Evolutionary conservation across 768 basidiomycete species (phyloP).

Genomic region (Russula emetica): DNA sequence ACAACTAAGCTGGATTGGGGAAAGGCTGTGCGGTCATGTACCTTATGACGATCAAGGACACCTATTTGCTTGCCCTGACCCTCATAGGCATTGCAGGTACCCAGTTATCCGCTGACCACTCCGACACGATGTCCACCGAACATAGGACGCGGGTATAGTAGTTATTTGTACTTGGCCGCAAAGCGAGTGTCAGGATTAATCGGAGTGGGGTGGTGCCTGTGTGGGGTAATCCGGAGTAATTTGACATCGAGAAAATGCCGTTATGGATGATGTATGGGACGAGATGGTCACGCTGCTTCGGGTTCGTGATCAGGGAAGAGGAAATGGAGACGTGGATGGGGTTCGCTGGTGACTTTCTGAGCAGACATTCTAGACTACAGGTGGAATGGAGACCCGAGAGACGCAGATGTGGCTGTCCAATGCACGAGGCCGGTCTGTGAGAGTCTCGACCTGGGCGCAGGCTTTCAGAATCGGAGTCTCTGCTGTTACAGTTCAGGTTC

Average conservation of each 20-base stretch:
- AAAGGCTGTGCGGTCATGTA: slow-evolving; percentile 3
- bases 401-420: neutral
- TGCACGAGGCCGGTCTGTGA: neutral
- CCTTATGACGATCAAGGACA: neutral
- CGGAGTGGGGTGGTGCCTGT: neutral
- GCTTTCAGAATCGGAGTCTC: neutral
- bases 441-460: neutral
- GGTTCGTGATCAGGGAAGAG: neutral
- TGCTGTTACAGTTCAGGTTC: too few relatives aligned
- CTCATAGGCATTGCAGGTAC: neutral
- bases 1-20: slow-evolving; percentile 12
- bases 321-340: neutral
- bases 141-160: neutral
- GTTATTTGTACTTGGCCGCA: neutral
- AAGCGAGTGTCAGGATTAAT: neutral
- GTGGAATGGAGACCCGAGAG: neutral
- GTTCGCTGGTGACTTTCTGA: neutral
- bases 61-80: neutral
- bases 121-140: neutral
- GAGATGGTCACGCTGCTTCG: neutral
- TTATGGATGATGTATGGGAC: slow-evolving; percentile 4
- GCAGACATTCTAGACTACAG: neutral
- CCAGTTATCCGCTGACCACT: neutral
- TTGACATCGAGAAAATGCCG: slow-evolving; percentile 17
- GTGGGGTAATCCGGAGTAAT: slow-evolving; percentile 12